Percentiles rank a stretch among this genome's conserved stretches.
phyloP scores from a whole-genome alignment of 257 asterid genomes.

The Salvia hispanica region DNA sequence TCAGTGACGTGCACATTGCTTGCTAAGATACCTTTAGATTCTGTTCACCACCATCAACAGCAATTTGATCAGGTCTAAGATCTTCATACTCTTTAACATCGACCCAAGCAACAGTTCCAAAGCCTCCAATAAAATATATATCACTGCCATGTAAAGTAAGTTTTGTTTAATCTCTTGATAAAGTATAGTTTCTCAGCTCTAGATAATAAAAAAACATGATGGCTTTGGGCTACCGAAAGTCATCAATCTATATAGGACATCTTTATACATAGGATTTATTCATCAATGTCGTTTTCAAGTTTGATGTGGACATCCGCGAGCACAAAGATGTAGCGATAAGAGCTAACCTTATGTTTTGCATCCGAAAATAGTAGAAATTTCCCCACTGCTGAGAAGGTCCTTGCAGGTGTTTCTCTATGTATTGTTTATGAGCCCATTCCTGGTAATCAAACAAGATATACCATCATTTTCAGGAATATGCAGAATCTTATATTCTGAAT shows the following conservation, averaged over 20 bases:
- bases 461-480: conserved; percentile 18
- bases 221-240: not conserved
- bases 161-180: no score
- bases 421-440: conserved; percentile 95
- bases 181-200: no score
- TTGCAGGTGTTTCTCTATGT: conserved; percentile 93
- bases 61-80: conserved; percentile 85
- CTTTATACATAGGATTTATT: not conserved
- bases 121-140: conserved; percentile 95
- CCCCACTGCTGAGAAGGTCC: conserved; percentile 99
- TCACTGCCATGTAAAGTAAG: conserved; percentile 54
- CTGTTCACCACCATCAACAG: conserved; percentile 92
- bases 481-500: not conserved
- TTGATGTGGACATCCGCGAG: not conserved
- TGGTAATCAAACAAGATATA: conserved; percentile 32
- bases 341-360: conserved; percentile 91
- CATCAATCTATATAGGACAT: not conserved
- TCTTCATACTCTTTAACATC: conserved; percentile 86
- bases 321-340: conserved; percentile 2
- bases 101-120: conserved; percentile 98
- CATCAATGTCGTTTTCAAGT: not conserved
- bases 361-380: conserved; percentile 84
- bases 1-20: not conserved
- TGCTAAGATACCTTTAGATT: conserved; percentile 62
- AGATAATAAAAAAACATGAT: not conserved